Percentiles rank a stretch among this genome's conserved stretches.
These are phyloP conservation scores for Tolypocladium album DNA, from an alignment of 2,329 filamentous ascomycete genomes.

Conservation along the genomic window DNA sequence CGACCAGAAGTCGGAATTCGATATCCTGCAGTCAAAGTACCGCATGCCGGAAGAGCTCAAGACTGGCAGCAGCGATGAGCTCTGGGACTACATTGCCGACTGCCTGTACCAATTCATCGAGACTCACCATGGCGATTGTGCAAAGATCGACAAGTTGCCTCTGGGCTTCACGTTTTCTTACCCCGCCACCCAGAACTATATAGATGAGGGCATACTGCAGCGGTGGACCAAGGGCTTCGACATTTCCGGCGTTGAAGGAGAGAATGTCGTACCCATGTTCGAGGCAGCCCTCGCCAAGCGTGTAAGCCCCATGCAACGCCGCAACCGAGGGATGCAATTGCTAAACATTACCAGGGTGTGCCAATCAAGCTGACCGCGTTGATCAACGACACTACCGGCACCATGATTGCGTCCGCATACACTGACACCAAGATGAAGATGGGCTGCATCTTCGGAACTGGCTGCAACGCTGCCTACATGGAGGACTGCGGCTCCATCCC, in stretches of 20 bases:
- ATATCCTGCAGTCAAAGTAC: constrained; percentile 94
- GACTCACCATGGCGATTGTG: constrained; percentile 62
- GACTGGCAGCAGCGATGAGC: constrained; percentile 69
- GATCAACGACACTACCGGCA: constrained; percentile 97
- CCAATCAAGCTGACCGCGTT: constrained; percentile 88
- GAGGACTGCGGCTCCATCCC: constrained; percentile 84
- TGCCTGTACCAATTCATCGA: constrained; percentile 86
- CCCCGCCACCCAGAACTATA: constrained; percentile 84
- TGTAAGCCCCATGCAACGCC: constrained; percentile 13
- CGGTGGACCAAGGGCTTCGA: constrained; percentile 98
- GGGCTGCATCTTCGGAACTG: constrained; percentile 96
- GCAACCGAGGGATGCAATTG: constrained; percentile 6
- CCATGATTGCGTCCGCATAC: constrained; percentile 90
- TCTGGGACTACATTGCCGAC: constrained; percentile 93
- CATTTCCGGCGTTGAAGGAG: constrained; percentile 79
- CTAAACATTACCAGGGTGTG: constrained; percentile 49
- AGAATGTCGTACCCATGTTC: constrained; percentile 84
- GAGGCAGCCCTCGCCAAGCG: constrained; percentile 61
- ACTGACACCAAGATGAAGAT: constrained; percentile 91
- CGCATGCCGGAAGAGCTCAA: constrained; percentile 89
- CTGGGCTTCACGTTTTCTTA: constrained; percentile 96
- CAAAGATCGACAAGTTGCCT: constrained; percentile 54
- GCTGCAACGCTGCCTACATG: constrained; percentile 98
- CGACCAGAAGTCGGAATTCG: constrained; percentile 79
- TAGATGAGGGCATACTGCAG: constrained; percentile 85